Evolutionary conservation across 805 yeast genomes (phyloP).

Genomic region (Isabelozyma pseudorhagii): DNA sequence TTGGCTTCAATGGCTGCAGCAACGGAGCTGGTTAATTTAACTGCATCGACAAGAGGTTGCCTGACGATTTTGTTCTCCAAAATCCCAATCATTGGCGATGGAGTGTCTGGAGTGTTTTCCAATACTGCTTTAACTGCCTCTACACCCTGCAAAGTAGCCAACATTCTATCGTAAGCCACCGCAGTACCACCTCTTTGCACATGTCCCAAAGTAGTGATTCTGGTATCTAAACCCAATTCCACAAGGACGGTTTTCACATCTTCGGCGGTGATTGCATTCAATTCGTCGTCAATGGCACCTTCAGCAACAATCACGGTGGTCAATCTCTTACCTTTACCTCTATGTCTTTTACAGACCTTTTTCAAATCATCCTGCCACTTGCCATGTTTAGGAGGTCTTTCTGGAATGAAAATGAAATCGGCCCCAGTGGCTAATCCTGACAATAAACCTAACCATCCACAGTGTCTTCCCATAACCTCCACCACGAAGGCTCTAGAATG

Average conservation of each 20-base stretch:
- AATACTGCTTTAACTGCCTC: constrained; percentile 76
- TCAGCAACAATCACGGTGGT: constrained; percentile 81
- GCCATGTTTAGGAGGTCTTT: constrained; percentile 61
- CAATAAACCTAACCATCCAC: constrained; percentile 85
- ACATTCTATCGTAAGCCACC: constrained; percentile 66
- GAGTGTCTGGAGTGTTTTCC: constrained; percentile 65
- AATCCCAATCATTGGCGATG: constrained; percentile 76
- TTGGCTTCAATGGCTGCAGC: constrained; percentile 65
- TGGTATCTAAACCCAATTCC: constrained; percentile 68
- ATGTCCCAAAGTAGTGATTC: constrained; percentile 76
- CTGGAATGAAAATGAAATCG: constrained; percentile 78
- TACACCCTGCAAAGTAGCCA: constrained; percentile 79
- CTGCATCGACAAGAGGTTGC: constrained; percentile 70
- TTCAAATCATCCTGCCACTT: constrained; percentile 70
- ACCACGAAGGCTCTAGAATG: constrained; percentile 82
- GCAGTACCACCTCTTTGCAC: constrained; percentile 85
- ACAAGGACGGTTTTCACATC: constrained; percentile 67
- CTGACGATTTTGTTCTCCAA: constrained; percentile 68
- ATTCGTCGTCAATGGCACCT: constrained; percentile 72
- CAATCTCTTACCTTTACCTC: constrained; percentile 70
- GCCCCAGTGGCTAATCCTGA: constrained; percentile 81
- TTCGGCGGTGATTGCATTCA: constrained; percentile 63
- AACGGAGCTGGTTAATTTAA: constrained; percentile 64
- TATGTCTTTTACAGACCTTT: constrained; percentile 59
- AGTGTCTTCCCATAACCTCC: constrained; percentile 88